Conservation (phyloP, 768 basidiomycete genomes). For the Saitozyma sp. region DNA sequence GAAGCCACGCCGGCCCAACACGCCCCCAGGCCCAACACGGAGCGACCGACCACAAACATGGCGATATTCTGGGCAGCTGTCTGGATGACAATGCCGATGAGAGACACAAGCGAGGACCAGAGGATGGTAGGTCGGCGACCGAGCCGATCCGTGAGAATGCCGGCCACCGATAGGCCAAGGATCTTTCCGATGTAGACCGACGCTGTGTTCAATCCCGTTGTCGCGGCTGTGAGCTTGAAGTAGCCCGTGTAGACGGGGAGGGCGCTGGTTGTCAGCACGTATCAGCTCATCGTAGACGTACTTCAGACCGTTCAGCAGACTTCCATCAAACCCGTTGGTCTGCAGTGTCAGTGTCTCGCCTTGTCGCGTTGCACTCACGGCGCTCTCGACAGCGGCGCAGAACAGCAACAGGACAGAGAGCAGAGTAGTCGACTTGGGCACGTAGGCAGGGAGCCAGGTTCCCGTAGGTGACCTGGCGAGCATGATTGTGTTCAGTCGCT, state of each 20-base stretch:
- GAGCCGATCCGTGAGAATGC: conserved; percentile 6
- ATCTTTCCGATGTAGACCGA: conserved; percentile 11
- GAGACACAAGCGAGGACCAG: conserved; percentile 1
- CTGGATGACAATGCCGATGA: conserved; percentile 19
- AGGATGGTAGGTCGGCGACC: conserved; percentile 15
- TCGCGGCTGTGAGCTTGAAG: conserved; percentile 22
- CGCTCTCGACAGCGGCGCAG: conserved; percentile 7
- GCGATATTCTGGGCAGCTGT: conserved; percentile 19
- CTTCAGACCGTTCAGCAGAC: conserved; percentile 20
- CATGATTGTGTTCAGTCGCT: conserved; percentile 2
- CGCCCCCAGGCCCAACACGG: conserved; percentile 7
- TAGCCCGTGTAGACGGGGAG: conserved; percentile 22
- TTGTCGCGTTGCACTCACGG: conserved; percentile 3
- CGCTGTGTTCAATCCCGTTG: conserved; percentile 18
- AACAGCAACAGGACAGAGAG: conserved; percentile 10
- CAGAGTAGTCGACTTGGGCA: conserved; percentile 11
- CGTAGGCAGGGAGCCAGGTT: conserved; percentile 14
- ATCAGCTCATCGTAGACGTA: no score
- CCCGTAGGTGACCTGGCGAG: conserved; percentile 8
- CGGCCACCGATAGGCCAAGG: conserved; percentile 9
- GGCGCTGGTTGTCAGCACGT: neutral
- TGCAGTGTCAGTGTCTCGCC: neutral
- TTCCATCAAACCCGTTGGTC: conserved; percentile 21
- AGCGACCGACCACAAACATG: conserved; percentile 19
- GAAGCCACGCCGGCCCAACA: conserved; percentile 1